Conservation (phyloP, 805 yeast genomes). For the Starmera caribaea region DNA sequence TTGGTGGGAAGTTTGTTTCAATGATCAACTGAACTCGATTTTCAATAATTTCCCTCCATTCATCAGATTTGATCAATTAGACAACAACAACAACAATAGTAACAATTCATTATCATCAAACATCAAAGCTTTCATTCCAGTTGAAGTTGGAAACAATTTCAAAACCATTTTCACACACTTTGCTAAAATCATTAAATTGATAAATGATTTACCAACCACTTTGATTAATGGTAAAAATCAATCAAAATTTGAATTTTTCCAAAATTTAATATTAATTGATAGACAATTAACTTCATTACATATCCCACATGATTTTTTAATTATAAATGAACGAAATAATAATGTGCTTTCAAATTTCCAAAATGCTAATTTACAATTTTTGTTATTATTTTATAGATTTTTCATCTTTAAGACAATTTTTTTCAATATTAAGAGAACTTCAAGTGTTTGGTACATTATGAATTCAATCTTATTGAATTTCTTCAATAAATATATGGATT, state of each 20-base stretch:
- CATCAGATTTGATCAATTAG: constrained; percentile 7
- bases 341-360: constrained; percentile 7
- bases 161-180: constrained; percentile 11
- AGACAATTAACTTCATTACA: constrained; percentile 11
- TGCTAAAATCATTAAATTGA: constrained; percentile 12
- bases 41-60: constrained; percentile 9
- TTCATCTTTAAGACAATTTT: constrained; percentile 9
- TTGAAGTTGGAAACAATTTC: constrained; percentile 8
- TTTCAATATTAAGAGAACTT: constrained; percentile 4
- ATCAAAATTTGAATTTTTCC: constrained; percentile 9
- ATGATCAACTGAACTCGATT: constrained; percentile 12
- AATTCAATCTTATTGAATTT: constrained; percentile 14
- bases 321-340: constrained; percentile 7
- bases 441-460: constrained; percentile 13
- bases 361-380: constrained; percentile 9
- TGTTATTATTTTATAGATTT: constrained; percentile 8
- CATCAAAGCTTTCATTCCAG: constrained; percentile 15
- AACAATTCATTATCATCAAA: constrained; percentile 8
- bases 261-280: constrained; percentile 12
- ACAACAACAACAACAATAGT: background rate
- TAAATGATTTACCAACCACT: constrained; percentile 10
- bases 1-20: constrained; percentile 16
- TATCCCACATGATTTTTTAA: constrained; percentile 6
- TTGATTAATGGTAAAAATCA: constrained; percentile 1
- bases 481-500: constrained; percentile 10